Evolutionary conservation across 331 rosid species (phyloP).

Genomic region (Arachis monticola): DNA sequence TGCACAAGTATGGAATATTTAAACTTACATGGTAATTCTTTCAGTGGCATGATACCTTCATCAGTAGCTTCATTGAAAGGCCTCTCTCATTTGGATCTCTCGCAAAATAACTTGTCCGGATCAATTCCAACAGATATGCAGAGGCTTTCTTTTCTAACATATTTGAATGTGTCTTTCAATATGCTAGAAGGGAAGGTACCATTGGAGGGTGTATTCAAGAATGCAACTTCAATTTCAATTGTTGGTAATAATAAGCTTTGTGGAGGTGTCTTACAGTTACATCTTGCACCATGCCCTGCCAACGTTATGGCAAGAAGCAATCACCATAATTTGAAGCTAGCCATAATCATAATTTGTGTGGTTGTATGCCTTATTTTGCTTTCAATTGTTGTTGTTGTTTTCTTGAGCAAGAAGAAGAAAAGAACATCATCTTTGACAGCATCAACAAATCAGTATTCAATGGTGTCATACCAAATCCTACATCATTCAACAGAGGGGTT

Average conservation of each 20-base stretch:
- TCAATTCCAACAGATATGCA: slow-evolving; percentile 22
- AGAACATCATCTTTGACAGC: neutral
- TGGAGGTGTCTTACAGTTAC: neutral
- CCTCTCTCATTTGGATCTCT: slow-evolving; percentile 8
- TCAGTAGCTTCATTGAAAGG: slow-evolving; percentile 27
- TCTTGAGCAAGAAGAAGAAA: neutral
- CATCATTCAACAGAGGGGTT: neutral
- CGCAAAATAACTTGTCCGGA: slow-evolving; percentile 28
- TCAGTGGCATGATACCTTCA: slow-evolving; percentile 19
- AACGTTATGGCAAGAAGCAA: neutral
- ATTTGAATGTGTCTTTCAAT: neutral
- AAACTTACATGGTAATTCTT: slow-evolving; percentile 3
- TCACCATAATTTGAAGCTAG: neutral
- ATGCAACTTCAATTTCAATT: neutral
- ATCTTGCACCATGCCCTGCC: neutral
- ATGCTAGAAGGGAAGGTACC: neutral
- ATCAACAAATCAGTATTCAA: neutral
- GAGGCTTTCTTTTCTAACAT: neutral
- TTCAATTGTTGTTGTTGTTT: neutral
- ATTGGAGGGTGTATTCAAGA: neutral
- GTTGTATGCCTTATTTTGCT: neutral
- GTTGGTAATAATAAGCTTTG: neutral
- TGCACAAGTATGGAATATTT: slow-evolving; percentile 18
- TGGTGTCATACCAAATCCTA: neutral
- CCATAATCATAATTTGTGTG: no score